Conservation (phyloP, 805 yeast species). For the Saccharomyces paradoxus region DNA sequence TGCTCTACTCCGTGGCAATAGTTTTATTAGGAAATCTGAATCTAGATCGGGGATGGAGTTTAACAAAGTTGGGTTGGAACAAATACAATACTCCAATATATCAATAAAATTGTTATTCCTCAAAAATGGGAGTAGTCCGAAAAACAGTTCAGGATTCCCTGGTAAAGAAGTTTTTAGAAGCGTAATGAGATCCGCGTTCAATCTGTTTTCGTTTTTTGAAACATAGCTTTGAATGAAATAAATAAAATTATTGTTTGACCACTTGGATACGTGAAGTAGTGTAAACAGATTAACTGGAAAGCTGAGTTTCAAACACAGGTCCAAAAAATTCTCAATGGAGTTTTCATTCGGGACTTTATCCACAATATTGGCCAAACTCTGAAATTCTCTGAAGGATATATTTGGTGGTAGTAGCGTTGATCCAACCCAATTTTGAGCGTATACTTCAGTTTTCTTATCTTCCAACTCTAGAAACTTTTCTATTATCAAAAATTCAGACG, state of each 20-base stretch:
- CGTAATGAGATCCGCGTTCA: not conserved
- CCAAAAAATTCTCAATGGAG: constrained; percentile 14
- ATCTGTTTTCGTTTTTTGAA: not conserved
- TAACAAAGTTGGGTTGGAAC: not conserved
- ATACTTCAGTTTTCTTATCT: constrained; percentile 7
- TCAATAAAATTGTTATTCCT: not conserved
- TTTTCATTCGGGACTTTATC: constrained; percentile 8
- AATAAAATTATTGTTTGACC: constrained; percentile 9
- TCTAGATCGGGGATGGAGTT: not conserved
- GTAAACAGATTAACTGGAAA: constrained; percentile 4
- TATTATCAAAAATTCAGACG: constrained; percentile 11
- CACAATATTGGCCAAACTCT: constrained; percentile 13
- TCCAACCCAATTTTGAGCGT: constrained; percentile 20
- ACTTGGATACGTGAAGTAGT: constrained; percentile 6
- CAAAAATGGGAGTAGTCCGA: not conserved
- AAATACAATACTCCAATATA: not conserved
- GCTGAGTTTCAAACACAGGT: constrained; percentile 7
- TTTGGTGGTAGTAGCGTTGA: constrained; percentile 17
- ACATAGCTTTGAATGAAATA: constrained; percentile 8
- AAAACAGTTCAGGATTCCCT: constrained; percentile 1
- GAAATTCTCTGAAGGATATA: constrained; percentile 10
- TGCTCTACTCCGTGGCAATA: not conserved
- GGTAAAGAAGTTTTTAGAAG: constrained; percentile 1
- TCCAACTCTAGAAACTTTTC: constrained; percentile 10
- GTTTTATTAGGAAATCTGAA: not conserved